Conservation (phyloP, 345 rosid genomes). For the Dipteronia dyeriana region DNA sequence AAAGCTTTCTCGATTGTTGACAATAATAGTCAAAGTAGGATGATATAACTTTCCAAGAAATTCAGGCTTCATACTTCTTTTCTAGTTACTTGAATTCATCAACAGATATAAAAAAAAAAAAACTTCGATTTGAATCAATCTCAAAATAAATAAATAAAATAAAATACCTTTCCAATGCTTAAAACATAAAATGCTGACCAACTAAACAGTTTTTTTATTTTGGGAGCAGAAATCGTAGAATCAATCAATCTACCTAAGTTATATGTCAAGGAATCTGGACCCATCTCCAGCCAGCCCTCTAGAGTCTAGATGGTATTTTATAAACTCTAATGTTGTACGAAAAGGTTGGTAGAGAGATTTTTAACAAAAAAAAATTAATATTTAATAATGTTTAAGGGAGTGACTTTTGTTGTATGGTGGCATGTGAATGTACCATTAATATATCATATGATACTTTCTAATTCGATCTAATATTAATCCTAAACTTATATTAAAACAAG, state of each 20-base stretch:
- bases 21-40: too few species aligned
- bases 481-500: not conserved
- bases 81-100: too few species aligned
- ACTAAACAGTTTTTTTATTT: not conserved
- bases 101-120: too few species aligned
- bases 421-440: not conserved
- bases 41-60: not conserved
- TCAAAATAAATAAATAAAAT: too few species aligned
- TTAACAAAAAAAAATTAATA: too few species aligned
- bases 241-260: not conserved
- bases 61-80: not conserved
- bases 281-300: conserved; percentile 2
- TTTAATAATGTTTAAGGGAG: too few species aligned
- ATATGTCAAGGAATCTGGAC: conserved; percentile 8
- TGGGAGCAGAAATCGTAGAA: not conserved
- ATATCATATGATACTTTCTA: not conserved
- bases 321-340: not conserved
- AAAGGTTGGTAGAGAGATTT: not conserved
- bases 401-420: not conserved
- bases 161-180: not conserved
- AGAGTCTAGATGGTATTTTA: not conserved
- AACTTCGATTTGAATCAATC: not conserved
- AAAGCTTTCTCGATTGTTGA: not conserved
- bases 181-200: not conserved
- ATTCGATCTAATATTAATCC: not conserved